Evolutionary conservation across 495 filamentous ascomycete genomes (phyloP).

Genomic region (Penicillium turbatum): DNA sequence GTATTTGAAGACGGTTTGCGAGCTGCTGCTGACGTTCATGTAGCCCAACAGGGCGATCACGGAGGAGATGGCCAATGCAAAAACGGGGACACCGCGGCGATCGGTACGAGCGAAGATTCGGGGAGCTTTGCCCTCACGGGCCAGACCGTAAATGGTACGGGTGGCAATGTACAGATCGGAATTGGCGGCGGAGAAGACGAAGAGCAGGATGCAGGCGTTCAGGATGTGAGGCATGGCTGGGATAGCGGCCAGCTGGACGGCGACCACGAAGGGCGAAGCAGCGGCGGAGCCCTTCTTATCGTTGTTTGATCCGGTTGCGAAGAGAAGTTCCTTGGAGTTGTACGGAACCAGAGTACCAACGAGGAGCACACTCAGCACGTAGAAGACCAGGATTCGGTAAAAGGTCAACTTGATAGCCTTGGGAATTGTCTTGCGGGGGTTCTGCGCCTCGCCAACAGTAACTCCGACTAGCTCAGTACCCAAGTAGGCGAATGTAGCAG

Average conservation of each 20-base stretch:
- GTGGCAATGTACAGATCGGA: conserved; percentile 73
- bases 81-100: conserved; percentile 69
- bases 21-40: conserved; percentile 68
- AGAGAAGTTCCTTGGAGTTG: conserved; percentile 48
- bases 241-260: conserved; percentile 53
- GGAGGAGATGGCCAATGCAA: conserved; percentile 58
- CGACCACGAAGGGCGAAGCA: conserved; percentile 61
- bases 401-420: conserved; percentile 76
- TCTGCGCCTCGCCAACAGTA: conserved; percentile 65
- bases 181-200: conserved; percentile 77
- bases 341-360: conserved; percentile 56
- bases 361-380: conserved; percentile 52
- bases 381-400: conserved; percentile 82
- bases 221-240: conserved; percentile 51
- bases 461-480: conserved; percentile 81
- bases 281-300: conserved; percentile 40
- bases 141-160: conserved; percentile 74
- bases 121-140: conserved; percentile 72
- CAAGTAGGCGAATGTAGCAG: conserved; percentile 73
- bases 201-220: conserved; percentile 68
- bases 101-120: conserved; percentile 66
- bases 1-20: conserved; percentile 70
- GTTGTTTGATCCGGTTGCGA: conserved; percentile 35
- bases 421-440: conserved; percentile 73
- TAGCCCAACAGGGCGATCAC: conserved; percentile 66